Evolutionary conservation across 176 grass and related monocot genomes (phyloP), one percentile per base, ranked within the genome.

Genomic region (Alopecurus myosuroides): DNA sequence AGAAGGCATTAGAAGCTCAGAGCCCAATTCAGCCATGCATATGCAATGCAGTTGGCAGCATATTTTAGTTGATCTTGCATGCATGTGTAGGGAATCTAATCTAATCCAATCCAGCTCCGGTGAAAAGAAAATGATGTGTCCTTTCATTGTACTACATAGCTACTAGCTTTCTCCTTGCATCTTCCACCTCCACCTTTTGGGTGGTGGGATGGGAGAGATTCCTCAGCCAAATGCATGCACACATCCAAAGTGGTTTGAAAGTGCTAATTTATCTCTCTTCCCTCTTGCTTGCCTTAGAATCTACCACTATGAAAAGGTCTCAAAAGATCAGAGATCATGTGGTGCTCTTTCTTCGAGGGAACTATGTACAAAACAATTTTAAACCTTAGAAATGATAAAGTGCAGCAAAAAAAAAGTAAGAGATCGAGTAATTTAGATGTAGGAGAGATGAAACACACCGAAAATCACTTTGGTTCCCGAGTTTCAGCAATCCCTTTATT

Each of bases 211-310:
- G 67, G 67, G 50, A 83, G 88, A 90, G 85, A 87, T 87, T 87
- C 85, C 68, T 90, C 13, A 80, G 88, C 88, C 81, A 73, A 73
- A 26, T 82, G 88, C 88, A 73, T 48, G 71, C 75, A 65, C 55
- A 57, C 67, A 84, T 87, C 74, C 75, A 20, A 79, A 86, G 79
- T 90, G 68, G 13, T 84, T 56, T 82, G 11, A 56, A 57, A 57
- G 12, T 58, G 11, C 44, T 18, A 0, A 6, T 34, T 5, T 61
- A 17, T 52, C 60, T 62, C 51, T 40, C 22, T 41, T 69, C 0
- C 46, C 80, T 76, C 70, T 84, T 87, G 81, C 89, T 87, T 91
- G 76, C 85, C 85, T 87, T 87, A 62, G 76, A 91, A 87, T 84
- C 89, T 81, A 87, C 89, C 85, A 60, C 68, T 87, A 70, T 14